Evolutionary conservation across 371 early-diverging fungal species (phyloP).

Genomic region (Mucor mucedo): DNA sequence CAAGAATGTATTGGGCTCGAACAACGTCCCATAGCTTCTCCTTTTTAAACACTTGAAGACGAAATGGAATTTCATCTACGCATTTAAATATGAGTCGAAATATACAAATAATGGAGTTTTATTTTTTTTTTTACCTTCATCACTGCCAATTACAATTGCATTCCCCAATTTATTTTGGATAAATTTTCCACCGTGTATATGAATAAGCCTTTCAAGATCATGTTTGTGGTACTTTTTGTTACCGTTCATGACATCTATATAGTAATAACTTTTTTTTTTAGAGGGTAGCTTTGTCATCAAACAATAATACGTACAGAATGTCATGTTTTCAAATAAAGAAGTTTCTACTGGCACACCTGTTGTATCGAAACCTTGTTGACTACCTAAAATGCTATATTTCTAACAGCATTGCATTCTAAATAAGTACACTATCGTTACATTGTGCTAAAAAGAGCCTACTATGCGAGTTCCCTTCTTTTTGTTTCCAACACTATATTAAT

Average conservation of each 20-base stretch:
- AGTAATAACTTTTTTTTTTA: not conserved
- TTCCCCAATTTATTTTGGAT: slow-evolving; percentile 46
- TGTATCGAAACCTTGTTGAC: slow-evolving; percentile 56
- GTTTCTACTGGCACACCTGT: slow-evolving; percentile 42
- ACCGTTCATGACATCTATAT: slow-evolving; percentile 43
- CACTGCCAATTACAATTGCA: slow-evolving; percentile 54
- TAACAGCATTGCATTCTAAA: too few relatives aligned
- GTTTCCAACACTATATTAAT: too few relatives aligned
- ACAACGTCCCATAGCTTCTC: not conserved
- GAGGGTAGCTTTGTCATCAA: not conserved
- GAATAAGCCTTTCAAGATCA: slow-evolving; percentile 62
- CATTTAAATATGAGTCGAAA: not conserved
- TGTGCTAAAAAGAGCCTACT: too few relatives aligned
- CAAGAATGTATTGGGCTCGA: slow-evolving; percentile 50
- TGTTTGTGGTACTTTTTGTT: slow-evolving; percentile 28
- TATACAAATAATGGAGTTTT: not conserved
- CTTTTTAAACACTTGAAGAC: not conserved
- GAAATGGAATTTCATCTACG: not conserved
- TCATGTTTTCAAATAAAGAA: slow-evolving; percentile 59
- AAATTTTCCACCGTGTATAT: slow-evolving; percentile 67
- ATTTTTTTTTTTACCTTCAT: slow-evolving; percentile 33
- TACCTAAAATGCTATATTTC: slow-evolving; percentile 21
- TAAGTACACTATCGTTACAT: too few relatives aligned
- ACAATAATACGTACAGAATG: slow-evolving; percentile 52
- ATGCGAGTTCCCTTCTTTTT: too few relatives aligned